Evolutionary conservation across 192 early-diverging fungal genomes (phyloP).

Genomic region (Linnemannia elongata): DNA sequence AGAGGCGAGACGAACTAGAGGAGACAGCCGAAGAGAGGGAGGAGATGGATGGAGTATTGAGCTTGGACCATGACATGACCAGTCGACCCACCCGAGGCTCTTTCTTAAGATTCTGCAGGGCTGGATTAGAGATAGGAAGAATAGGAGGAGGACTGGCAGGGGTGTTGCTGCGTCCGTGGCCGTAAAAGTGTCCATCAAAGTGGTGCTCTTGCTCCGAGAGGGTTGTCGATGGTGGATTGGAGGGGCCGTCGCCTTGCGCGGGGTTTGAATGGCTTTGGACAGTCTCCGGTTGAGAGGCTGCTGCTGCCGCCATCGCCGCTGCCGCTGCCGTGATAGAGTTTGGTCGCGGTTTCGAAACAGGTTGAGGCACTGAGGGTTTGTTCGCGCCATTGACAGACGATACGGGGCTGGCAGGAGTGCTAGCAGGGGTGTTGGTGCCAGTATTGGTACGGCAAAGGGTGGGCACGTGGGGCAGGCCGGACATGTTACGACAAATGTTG

Average conservation of each 20-base stretch:
- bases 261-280: background rate
- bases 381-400: background rate
- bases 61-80: constrained; percentile 42
- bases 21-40: constrained; percentile 7
- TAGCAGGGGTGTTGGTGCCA: background rate
- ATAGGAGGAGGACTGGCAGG: background rate
- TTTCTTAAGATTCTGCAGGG: background rate
- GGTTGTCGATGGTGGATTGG: background rate
- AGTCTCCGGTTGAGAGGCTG: background rate
- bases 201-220: background rate
- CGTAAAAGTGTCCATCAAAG: constrained; percentile 25
- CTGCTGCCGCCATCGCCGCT: background rate
- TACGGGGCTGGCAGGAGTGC: background rate
- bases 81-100: constrained; percentile 21
- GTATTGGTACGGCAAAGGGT: background rate
- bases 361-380: background rate
- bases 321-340: constrained; percentile 29
- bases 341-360: constrained; percentile 12
- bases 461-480: background rate
- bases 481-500: constrained; percentile 14
- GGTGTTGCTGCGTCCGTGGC: constrained; percentile 13
- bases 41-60: constrained; percentile 17
- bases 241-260: background rate
- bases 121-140: background rate
- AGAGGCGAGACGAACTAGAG: background rate